Conservation (phyloP, 192 early-diverging fungal genomes). For the Pecoramyces ruminantium region DNA sequence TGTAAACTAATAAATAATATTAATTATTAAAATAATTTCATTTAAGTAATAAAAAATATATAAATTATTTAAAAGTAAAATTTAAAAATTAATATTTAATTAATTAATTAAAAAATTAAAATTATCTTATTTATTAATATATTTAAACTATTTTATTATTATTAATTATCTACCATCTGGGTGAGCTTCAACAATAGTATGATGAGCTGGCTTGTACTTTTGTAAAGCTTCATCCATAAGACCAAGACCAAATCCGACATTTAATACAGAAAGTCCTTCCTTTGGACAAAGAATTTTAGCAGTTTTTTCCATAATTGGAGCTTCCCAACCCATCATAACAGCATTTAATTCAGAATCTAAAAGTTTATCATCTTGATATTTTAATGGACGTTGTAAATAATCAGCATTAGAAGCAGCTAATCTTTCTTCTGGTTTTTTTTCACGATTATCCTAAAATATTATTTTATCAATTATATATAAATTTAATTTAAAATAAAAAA, state of each 20-base stretch:
- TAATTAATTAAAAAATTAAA: too few species aligned
- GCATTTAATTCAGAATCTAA: constrained; percentile 76
- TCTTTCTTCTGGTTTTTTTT: constrained; percentile 17
- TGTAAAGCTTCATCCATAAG: constrained; percentile 75
- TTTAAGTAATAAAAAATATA: too few species aligned
- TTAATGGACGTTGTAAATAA: constrained; percentile 60
- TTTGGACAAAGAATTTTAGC: constrained; percentile 44
- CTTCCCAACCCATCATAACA: constrained; percentile 98
- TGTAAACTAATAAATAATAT: background rate
- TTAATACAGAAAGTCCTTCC: constrained; percentile 34
- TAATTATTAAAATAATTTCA: too few species aligned
- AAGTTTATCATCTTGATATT: constrained; percentile 53
- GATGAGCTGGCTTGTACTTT: constrained; percentile 41
- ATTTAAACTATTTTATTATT: too few species aligned
- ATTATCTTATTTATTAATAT: too few species aligned
- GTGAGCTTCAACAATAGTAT: constrained; percentile 94
- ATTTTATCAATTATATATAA: too few species aligned
- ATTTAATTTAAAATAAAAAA: too few species aligned
- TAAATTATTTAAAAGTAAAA: too few species aligned
- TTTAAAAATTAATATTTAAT: too few species aligned
- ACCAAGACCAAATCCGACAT: constrained; percentile 83
- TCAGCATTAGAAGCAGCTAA: constrained; percentile 38
- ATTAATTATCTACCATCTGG: constrained; percentile 81
- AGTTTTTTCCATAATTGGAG: constrained; percentile 76
- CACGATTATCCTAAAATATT: constrained; percentile 2